Conservation (phyloP, 2,329 filamentous ascomycete genomes). For the Aschersonia sp. region DNA sequence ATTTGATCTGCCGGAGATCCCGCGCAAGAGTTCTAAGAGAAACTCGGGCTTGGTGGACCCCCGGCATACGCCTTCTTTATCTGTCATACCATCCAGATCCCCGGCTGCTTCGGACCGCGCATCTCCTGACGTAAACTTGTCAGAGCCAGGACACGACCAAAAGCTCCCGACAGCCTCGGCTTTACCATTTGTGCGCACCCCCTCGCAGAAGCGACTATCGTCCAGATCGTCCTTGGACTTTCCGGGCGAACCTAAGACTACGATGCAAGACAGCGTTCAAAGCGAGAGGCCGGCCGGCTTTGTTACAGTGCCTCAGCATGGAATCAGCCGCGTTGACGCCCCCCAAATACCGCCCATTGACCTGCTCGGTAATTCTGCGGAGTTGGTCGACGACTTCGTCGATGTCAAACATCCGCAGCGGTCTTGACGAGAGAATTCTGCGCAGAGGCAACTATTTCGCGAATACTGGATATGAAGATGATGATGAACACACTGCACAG, state of each 20-base stretch:
- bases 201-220: constrained; percentile 36
- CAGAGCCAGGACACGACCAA: constrained; percentile 1
- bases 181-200: constrained; percentile 42
- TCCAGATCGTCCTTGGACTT: constrained; percentile 34
- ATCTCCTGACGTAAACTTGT: constrained; percentile 3
- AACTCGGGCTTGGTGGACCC: constrained; percentile 27
- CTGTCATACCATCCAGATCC: constrained; percentile 3
- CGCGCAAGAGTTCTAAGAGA: constrained; percentile 59
- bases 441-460: neutral
- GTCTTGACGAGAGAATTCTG: neutral
- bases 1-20: constrained; percentile 39
- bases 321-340: constrained; percentile 35
- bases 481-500: too few relatives aligned
- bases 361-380: constrained; percentile 38
- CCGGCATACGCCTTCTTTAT: constrained; percentile 7
- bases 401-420: neutral
- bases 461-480: too few relatives aligned
- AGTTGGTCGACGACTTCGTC: constrained; percentile 32
- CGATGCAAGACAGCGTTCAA: constrained; percentile 17
- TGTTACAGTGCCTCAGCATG: constrained; percentile 43
- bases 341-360: constrained; percentile 27
- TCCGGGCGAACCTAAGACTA: constrained; percentile 30
- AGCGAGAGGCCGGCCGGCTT: constrained; percentile 38
- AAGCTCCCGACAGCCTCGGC: constrained; percentile 10
- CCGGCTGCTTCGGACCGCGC: constrained; percentile 7